Evolutionary conservation across 2,329 filamentous ascomycete species (phyloP).

Genomic region (Parafenestella ontariensis): DNA sequence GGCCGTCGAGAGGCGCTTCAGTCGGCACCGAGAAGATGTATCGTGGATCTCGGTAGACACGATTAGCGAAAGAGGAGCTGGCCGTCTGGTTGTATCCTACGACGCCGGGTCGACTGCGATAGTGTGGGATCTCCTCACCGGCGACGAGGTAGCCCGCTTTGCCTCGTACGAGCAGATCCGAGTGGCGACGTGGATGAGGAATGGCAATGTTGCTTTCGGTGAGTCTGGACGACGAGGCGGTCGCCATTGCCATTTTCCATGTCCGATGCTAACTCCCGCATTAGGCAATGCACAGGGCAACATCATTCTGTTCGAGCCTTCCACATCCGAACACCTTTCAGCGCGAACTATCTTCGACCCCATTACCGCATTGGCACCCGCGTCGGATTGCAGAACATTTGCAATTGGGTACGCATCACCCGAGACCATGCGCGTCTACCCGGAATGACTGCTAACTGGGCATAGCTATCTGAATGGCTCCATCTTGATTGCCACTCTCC

Average conservation of each 20-base stretch:
- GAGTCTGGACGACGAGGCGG: conserved; percentile 45
- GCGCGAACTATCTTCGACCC: conserved; percentile 92
- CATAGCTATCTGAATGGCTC: conserved; percentile 92
- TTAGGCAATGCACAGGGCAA: conserved; percentile 90
- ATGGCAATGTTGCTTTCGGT: conserved; percentile 98
- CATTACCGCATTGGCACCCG: conserved; percentile 90
- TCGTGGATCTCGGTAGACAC: conserved; percentile 88
- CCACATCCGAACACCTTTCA: conserved; percentile 90
- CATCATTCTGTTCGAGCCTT: conserved; percentile 92
- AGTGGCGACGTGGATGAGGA: conserved; percentile 92
- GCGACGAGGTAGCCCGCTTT: conserved; percentile 90
- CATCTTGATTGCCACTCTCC: conserved; percentile 84
- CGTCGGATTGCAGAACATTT: conserved; percentile 89
- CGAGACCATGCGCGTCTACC: background rate
- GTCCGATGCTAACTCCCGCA: conserved; percentile 15
- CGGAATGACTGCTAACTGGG: conserved; percentile 20
- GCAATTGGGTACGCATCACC: conserved; percentile 78
- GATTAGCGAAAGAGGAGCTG: conserved; percentile 83
- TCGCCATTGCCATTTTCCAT: conserved; percentile 11
- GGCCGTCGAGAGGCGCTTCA: conserved; percentile 85
- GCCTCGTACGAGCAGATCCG: conserved; percentile 86
- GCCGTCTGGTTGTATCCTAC: conserved; percentile 89
- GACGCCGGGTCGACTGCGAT: conserved; percentile 91
- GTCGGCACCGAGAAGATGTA: conserved; percentile 82
- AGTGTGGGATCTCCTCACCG: conserved; percentile 94